Percentiles rank a stretch among this genome's conserved stretches.
phyloP scores from a whole-genome alignment of 768 basidiomycete species.

The Kwoniella mangroviensis region DNA sequence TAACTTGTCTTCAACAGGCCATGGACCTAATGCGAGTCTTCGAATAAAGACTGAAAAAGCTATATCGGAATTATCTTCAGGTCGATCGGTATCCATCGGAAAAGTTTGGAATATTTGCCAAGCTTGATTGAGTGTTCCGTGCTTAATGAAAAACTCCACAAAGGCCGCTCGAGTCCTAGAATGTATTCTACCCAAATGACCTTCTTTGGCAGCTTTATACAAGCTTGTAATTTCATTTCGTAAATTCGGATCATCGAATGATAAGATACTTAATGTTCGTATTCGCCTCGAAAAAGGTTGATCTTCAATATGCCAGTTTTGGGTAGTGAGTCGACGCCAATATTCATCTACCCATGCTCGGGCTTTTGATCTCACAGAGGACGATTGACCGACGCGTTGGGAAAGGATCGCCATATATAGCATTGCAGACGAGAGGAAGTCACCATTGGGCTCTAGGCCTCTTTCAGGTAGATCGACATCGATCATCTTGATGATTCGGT shows the following conservation, averaged over 20 bases:
- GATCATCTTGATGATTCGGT: slow-evolving; percentile 19
- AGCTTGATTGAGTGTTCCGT: slow-evolving; percentile 8
- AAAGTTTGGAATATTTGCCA: slow-evolving; percentile 6
- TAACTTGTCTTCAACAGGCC: slow-evolving; percentile 12
- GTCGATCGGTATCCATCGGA: background rate
- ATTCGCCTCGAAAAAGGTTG: slow-evolving; percentile 14
- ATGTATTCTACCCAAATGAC: slow-evolving; percentile 19
- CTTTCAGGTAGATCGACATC: slow-evolving; percentile 25
- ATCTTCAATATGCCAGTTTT: slow-evolving; percentile 14
- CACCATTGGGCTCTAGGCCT: slow-evolving; percentile 12
- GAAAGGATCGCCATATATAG: slow-evolving; percentile 11
- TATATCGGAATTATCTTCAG: background rate
- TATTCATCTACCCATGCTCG: slow-evolving; percentile 14
- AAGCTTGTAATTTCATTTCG: slow-evolving; percentile 14
- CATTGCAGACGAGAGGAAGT: slow-evolving; percentile 14
- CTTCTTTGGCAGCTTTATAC: slow-evolving; percentile 16
- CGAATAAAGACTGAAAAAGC: slow-evolving; percentile 13
- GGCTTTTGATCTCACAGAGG: slow-evolving; percentile 1
- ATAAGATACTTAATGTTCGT: slow-evolving; percentile 14
- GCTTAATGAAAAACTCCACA: slow-evolving; percentile 20
- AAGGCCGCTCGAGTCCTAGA: slow-evolving; percentile 19
- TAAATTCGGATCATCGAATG: slow-evolving; percentile 1
- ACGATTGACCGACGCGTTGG: background rate
- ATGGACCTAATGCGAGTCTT: slow-evolving; percentile 7
- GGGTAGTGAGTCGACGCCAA: slow-evolving; percentile 20